Evolutionary conservation across 306 rosid genomes (phyloP), one percentile per base, ranked within the genome.

Genomic region (Sophora flavescens): DNA sequence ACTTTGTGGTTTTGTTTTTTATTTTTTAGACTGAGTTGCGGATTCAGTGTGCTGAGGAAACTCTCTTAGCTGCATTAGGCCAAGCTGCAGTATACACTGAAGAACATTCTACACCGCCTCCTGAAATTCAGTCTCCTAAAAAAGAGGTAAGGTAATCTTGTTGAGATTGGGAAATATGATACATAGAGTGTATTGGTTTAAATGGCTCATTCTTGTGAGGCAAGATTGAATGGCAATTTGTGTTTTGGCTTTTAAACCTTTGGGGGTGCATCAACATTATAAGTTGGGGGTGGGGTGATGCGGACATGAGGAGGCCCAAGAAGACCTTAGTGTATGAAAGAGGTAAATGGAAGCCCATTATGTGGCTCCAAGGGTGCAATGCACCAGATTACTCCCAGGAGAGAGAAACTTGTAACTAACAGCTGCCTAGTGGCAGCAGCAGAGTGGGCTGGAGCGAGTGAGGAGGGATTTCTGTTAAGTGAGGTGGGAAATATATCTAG

Each of bases 61-160:
- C 97, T 50, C 93, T 92, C 54, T 80, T 95, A 81, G 90, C 96
- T 83, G 95, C 98, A 72, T 63, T 92, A 76, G 98, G 97, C 61
- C 97, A 92, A 79, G 98, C 98, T 79, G 91, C 96, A 51, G 91
- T 88, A 57, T 72, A 89, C 82, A 79, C 85, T 13, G 95, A 94
- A 86, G 86, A 91, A 63, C 91, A 85, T 79, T 89, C 92, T 56
- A 80, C 77, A 62, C 90, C 96, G 5, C 93, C 96, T 77, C 62
- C 90, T 38, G 77, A 67, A 52, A 76, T 87, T 80, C 89, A 89
- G 74, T 88, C 92, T 82, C 96, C 97, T 83, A 48, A 88, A 35
- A 92, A 92, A 54, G 93, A 95, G 93, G 99, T 95, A 65, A 85
- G 78, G 30, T 47, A 70, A 51, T 74, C 41, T 73, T 76, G 30